A percentile compares a stretch with the other conserved stretches of the same genome.
Conservation (phyloP, 2,329 filamentous ascomycete species). For the Aspergillus sp. region DNA sequence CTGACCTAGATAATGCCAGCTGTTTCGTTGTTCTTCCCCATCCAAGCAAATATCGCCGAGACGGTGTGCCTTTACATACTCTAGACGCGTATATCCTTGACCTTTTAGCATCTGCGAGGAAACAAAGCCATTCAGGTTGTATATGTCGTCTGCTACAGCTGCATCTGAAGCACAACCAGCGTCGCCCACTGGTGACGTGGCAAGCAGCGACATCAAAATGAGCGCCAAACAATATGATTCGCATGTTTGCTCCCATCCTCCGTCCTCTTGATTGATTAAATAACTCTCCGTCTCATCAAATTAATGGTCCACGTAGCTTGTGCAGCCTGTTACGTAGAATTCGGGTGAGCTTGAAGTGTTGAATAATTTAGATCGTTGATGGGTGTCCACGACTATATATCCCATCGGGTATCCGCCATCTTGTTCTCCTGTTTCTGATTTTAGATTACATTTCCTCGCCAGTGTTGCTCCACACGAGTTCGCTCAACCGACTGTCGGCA, state of each 20-base stretch:
- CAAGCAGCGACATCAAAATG: slow-evolving; percentile 24
- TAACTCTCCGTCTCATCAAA: slow-evolving; percentile 12
- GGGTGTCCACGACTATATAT: slow-evolving; percentile 6
- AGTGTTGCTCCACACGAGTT: background rate
- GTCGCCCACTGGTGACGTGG: slow-evolving; percentile 34
- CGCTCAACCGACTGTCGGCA: no score
- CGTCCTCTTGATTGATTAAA: slow-evolving; percentile 20
- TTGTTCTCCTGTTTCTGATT: background rate
- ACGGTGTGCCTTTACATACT: background rate
- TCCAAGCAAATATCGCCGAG: slow-evolving; percentile 5
- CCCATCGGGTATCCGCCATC: background rate
- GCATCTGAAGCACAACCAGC: slow-evolving; percentile 26
- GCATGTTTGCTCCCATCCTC: slow-evolving; percentile 20
- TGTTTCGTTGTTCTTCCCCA: slow-evolving; percentile 13
- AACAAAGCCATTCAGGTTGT: slow-evolving; percentile 11
- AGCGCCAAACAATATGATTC: slow-evolving; percentile 23
- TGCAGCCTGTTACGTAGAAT: slow-evolving; percentile 9
- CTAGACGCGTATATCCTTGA: slow-evolving; percentile 14
- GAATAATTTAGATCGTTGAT: background rate
- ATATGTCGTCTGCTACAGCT: slow-evolving; percentile 13
- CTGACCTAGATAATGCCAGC: slow-evolving; percentile 30
- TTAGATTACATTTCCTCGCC: background rate
- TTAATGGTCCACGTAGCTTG: slow-evolving; percentile 33
- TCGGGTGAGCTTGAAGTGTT: slow-evolving; percentile 10
- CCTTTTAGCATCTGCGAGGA: slow-evolving; percentile 4